Percentiles rank a stretch among this genome's conserved stretches.
Evolutionary conservation across 345 rosid genomes (phyloP).

Genomic region (Hevea brasiliensis): DNA sequence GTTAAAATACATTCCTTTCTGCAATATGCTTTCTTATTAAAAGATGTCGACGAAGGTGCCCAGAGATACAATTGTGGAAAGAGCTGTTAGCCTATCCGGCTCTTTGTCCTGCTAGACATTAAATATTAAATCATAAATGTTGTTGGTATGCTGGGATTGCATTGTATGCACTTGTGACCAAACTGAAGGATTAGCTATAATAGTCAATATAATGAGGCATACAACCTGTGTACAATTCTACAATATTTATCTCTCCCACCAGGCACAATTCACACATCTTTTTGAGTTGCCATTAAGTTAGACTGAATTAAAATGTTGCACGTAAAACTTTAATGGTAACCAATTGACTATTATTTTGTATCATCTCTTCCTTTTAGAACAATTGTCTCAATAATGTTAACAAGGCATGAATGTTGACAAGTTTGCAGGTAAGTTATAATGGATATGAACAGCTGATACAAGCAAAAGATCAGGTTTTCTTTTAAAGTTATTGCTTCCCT

Average conservation of each 20-base stretch:
- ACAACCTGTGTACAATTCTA: background rate
- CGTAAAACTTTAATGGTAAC: background rate
- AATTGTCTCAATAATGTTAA: background rate
- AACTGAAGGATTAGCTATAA: background rate
- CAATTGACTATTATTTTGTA: background rate
- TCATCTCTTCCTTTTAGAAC: background rate
- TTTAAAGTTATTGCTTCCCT: conserved; percentile 1
- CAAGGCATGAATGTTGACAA: background rate
- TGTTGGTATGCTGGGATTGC: background rate
- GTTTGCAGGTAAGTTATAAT: background rate
- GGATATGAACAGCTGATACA: background rate
- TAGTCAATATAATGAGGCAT: background rate
- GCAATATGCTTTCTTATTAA: background rate
- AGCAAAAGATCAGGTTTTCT: background rate
- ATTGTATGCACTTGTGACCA: background rate
- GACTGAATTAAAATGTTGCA: background rate
- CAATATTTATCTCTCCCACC: background rate
- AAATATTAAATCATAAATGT: background rate
- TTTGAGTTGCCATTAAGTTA: conserved; percentile 7
- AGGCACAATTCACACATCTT: background rate
- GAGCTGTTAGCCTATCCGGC: background rate
- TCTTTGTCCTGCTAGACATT: too few relatives aligned
- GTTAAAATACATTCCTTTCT: background rate
- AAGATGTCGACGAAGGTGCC: background rate
- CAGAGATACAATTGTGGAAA: background rate